Evolutionary conservation across 2,329 filamentous ascomycete species (phyloP).

Genomic region (Westerdykella ornata): DNA sequence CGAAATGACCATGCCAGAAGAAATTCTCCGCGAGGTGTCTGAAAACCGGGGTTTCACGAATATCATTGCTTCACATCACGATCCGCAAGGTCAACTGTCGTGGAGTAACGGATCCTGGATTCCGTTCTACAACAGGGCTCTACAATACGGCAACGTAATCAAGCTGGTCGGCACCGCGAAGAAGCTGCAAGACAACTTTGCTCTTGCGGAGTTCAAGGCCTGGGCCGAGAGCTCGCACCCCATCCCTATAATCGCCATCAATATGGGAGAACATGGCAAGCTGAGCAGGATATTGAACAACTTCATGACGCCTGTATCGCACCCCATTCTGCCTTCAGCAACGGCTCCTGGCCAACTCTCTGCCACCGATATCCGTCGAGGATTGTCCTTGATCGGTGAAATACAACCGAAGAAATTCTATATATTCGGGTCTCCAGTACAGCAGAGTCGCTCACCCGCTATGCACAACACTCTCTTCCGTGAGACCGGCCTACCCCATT

Average conservation of each 20-base stretch:
- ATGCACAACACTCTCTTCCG: conserved; percentile 83
- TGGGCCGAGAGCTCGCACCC: conserved; percentile 66
- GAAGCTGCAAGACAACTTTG: conserved; percentile 76
- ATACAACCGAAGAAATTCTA: conserved; percentile 71
- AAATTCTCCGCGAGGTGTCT: conserved; percentile 63
- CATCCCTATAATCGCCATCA: conserved; percentile 86
- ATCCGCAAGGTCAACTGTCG: conserved; percentile 68
- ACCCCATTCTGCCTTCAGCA: conserved; percentile 81
- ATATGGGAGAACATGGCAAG: conserved; percentile 86
- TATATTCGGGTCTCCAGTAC: conserved; percentile 80
- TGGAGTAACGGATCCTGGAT: conserved; percentile 95
- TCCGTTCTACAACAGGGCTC: conserved; percentile 77
- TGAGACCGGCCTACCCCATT: conserved; percentile 71
- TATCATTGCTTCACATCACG: conserved; percentile 94
- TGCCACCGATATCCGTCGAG: conserved; percentile 76
- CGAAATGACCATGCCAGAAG: conserved; percentile 76
- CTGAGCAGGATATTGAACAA: conserved; percentile 82
- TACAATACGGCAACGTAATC: conserved; percentile 87
- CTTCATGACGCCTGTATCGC: conserved; percentile 92
- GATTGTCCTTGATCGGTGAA: conserved; percentile 70
- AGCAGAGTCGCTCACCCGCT: conserved; percentile 74
- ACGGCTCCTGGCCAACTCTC: conserved; percentile 92
- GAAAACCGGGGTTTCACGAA: conserved; percentile 65
- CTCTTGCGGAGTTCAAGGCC: conserved; percentile 71
- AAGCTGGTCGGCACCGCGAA: conserved; percentile 84